Percentiles rank a stretch among this genome's conserved stretches.
Conservation (phyloP, 176 grass and related monocot genomes). For the Eleusine indica region DNA sequence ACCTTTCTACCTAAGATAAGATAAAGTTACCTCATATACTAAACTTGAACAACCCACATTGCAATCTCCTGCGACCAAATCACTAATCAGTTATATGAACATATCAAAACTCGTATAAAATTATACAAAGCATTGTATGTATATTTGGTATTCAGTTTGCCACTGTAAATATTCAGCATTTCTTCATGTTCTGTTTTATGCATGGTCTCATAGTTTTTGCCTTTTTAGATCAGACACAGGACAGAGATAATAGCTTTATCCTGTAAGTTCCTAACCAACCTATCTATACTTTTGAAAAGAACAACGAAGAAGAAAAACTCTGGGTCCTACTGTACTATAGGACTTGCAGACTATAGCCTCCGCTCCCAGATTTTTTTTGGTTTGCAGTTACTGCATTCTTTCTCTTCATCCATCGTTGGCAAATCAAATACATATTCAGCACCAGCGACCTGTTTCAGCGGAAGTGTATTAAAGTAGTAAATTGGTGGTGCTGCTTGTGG, state of each 20-base stretch:
- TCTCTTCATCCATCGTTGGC: neutral
- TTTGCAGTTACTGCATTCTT: neutral
- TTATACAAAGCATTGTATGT: neutral
- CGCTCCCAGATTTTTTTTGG: neutral
- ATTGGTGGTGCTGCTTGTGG: too few species aligned
- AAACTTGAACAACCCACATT: conserved; percentile 9
- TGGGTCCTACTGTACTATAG: conserved; percentile 27
- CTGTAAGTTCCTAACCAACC: conserved; percentile 24
- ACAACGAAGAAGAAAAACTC: conserved; percentile 22
- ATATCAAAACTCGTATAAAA: neutral
- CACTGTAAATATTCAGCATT: neutral
- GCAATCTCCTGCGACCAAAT: neutral
- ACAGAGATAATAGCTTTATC: neutral
- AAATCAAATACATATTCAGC: neutral
- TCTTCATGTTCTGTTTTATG: neutral
- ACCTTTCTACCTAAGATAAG: conserved; percentile 54
- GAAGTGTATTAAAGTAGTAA: too few species aligned
- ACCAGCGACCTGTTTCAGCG: neutral
- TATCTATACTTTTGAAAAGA: conserved; percentile 37
- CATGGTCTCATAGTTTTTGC: neutral
- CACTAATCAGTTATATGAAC: neutral
- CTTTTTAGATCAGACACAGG: neutral
- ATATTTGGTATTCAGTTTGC: neutral
- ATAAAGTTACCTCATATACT: conserved; percentile 22
- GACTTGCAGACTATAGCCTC: neutral